Evolutionary conservation across 768 basidiomycete species (phyloP), one percentile per base, ranked within the genome.

Genomic region (Guyanaporus albipodus): DNA sequence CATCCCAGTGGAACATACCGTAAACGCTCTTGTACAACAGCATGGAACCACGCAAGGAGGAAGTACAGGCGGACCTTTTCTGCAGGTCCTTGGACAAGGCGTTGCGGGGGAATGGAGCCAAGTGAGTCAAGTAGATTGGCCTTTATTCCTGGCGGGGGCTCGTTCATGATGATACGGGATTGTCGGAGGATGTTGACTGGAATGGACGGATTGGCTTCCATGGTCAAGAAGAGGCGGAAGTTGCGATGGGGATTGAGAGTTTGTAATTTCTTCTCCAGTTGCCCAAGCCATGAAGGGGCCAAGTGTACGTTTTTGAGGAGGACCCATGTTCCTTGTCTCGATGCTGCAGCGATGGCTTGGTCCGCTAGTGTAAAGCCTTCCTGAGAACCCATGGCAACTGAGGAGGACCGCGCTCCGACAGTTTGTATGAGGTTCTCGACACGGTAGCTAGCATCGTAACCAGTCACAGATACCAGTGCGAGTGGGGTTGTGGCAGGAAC

Each of bases 21-120:
- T 11, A 98, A 74, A 51, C 96, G 90, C 67, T 98, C 96, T 69
- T 96, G 94, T 1, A 98, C 85, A 17, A 98, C 82, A 11, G 96
- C 94, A 60, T 99, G 96, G 86, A 98, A 96, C 94, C 95, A 99
- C 1, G 96, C 91, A 24, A 98, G 79, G 27, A 97, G 74, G 85
- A 97, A 97, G 70, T 95, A 94, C 38, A 98, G 67, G 6, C 96
- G 82, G 32, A 85, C 76, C 66, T 96, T 96, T 70, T 99, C 96
- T 3, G 83, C 84, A 8, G 95, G 95, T 6, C 95, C 96, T 62
- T 87, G 81, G 2, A 81, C 70, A 38, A 94, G 76, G 19, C 88
- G 83, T 9, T 82, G 68, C 0, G 85, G 72, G 2, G 83, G 63
- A 37, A 97, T 89, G 51, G 76, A 77, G 33, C 82, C 77, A 19